Base-by-base conservation (phyloP, 139 green algal species). In the Yamagishiella unicocca region DNA sequence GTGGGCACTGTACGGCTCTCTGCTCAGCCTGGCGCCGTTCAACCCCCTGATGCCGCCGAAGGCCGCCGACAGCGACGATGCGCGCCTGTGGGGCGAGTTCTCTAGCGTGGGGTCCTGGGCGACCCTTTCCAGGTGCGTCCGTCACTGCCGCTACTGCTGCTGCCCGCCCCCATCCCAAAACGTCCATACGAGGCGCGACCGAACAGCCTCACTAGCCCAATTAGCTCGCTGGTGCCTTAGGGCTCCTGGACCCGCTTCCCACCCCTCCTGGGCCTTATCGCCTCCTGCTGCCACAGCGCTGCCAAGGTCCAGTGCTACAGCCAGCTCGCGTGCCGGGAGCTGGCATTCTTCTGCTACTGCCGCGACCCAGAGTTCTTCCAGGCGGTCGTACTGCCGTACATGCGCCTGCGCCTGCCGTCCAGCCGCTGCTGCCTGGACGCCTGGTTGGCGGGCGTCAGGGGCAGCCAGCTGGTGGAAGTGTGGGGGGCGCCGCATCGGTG, bases 341-440 rank as follows among this genome's bases (percentile, higher is more conserved):
- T 80, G 72, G 43, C 72, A 29, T 64, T 80, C 72, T 80, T 80
- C 42, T 64, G 43, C 27, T 80, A 80, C 72, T 64, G 72, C 72
- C 72, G 64, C 72, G 72, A 80, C 42, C 72, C 25, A 0, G 27
- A 25, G 17, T 80, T 80, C 29, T 80, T 80, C 45, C 72, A 29
- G 14, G 29, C 24, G 43, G 43, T 14, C 42, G 24, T 80, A 17
- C 43, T 80, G 42, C 72, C 72, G 3, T 25, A n/a, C 29, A 21
- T 80, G 43, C 72, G 43, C 43, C 8, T 27, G 27, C 72, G 72
- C 4, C 72, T 80, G 72, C 72, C 72, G n/a, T 80, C 72, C 4
- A 61, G 43, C 27, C 43, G 43, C 3, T 55, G 42, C 43, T 80
- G 19, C 27, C 72, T 80, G 72, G 72, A 80, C 43, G 19, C 27